Evolutionary conservation across 2,329 filamentous ascomycete species (phyloP).

Genomic region (Bertia moriformis): DNA sequence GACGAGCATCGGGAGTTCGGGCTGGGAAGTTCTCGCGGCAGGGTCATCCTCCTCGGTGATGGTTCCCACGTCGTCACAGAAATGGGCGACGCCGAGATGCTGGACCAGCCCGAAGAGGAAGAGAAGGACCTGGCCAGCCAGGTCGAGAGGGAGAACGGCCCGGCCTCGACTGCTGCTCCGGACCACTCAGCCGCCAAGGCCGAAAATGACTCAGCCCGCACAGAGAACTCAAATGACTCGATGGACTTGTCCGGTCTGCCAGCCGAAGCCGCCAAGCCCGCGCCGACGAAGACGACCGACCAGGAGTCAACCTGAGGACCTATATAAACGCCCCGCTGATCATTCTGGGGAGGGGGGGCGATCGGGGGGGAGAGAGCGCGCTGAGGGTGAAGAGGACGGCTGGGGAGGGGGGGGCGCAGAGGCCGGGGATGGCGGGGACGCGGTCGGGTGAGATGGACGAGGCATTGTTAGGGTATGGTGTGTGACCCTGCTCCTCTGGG

Average conservation of each 20-base stretch:
- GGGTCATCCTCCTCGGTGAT: slow-evolving; percentile 89
- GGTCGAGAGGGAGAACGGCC: slow-evolving; percentile 45
- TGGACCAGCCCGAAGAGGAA: slow-evolving; percentile 69
- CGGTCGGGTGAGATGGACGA: no score
- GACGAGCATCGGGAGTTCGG: slow-evolving; percentile 56
- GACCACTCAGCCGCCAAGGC: not conserved
- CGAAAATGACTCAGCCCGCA: not conserved
- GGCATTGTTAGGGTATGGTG: no score
- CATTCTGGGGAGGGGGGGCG: no score
- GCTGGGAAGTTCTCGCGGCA: slow-evolving; percentile 59
- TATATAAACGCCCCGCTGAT: no score
- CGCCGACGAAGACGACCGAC: no score
- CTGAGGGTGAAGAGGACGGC: no score
- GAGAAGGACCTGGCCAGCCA: slow-evolving; percentile 77
- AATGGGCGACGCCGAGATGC: slow-evolving; percentile 82
- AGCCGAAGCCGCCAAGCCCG: not conserved
- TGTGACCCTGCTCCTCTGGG: no score
- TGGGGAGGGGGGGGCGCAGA: no score
- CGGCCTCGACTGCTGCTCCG: slow-evolving; percentile 14
- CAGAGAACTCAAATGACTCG: not conserved
- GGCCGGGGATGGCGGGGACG: not conserved
- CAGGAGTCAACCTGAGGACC: no score
- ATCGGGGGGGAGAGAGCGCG: no score
- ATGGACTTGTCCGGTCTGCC: no score
- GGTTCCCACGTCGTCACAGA: slow-evolving; percentile 84